Base-by-base conservation (phyloP, 768 basidiomycete species). In the Rhodotorula paludigena region DNA sequence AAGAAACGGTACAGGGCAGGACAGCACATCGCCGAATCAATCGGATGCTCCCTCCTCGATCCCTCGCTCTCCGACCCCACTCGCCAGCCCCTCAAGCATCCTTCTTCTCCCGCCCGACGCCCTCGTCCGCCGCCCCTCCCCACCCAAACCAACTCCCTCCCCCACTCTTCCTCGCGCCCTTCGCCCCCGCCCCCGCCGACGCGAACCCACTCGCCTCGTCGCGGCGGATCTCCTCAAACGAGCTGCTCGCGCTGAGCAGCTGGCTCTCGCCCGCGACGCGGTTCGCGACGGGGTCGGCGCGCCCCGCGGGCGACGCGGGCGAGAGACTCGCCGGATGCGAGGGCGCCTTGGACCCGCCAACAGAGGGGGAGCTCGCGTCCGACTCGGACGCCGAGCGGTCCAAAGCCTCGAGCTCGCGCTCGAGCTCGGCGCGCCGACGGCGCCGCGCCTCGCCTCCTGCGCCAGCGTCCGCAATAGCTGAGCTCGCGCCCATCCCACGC, bases 121-220 rank as follows among this genome's bases (percentile, higher is more conserved):
- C 28, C 25, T 41, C 51, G 51, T 53, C 42, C 61, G 38, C n/a
- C 51, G 11, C n/a, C 39, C 20, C 57, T 5, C 57, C 57, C 57
- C 57, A 58, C 4, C 57, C 57, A 28, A 58, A 58, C 57, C 57
- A 58, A 4, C 41, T 25, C 39, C 18, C 18, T 35, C 35, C 38
- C 10, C 54, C 21, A 5, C 38, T 35, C 55, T 32, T 42, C 47
- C 56, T 35, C 47, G 38, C n/a, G 30, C 47, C n/a, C 16, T 21
- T 30, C 39, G 36, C 41, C 30, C 44, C 23, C 44, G 32, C 23
- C 8, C 20, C 42, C 47, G 28, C n/a, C 12, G 33, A 48, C 35
- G 16, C 38, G 6, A 32, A 35, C 54, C 38, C 45, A 20, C 47
- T 41, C 55, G 48, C 54, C 32, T 63, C 62, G 36, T 47, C 47